phyloP scores from a whole-genome alignment of 148 eudicot genomes.

The Polygonum aviculare region DNA sequence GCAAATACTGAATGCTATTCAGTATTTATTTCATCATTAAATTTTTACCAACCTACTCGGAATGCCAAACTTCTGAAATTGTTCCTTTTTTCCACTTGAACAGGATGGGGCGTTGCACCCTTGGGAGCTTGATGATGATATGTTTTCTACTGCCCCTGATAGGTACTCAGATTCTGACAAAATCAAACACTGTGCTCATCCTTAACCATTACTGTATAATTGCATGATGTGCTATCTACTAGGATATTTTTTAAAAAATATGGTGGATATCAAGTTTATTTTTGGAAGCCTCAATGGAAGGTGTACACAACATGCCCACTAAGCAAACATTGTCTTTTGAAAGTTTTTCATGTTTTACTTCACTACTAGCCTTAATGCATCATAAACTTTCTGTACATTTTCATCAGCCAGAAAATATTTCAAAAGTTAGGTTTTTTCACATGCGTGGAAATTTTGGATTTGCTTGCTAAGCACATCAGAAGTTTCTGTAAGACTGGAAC shows the following conservation, averaged over 20 bases:
- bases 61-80: constrained; percentile 5
- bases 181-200: background rate
- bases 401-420: background rate
- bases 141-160: constrained; percentile 95
- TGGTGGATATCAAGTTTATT: background rate
- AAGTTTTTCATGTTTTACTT: background rate
- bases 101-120: constrained; percentile 76
- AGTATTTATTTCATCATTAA: background rate
- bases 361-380: background rate
- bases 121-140: constrained; percentile 65
- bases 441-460: background rate
- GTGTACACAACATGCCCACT: background rate
- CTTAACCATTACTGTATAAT: background rate
- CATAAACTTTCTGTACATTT: background rate
- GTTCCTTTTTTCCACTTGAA: constrained; percentile 1
- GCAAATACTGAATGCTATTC: background rate
- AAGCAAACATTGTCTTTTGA: background rate
- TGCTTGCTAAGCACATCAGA: too few relatives aligned
- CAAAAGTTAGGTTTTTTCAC: background rate
- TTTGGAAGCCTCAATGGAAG: background rate
- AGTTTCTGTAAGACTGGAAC: background rate
- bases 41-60: background rate
- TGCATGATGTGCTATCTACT: background rate
- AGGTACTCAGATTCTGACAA: constrained; percentile 30
- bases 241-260: too few relatives aligned